Base-by-base conservation (phyloP, 2,329 filamentous ascomycete genomes). In the Penicillium capsulatum region DNA sequence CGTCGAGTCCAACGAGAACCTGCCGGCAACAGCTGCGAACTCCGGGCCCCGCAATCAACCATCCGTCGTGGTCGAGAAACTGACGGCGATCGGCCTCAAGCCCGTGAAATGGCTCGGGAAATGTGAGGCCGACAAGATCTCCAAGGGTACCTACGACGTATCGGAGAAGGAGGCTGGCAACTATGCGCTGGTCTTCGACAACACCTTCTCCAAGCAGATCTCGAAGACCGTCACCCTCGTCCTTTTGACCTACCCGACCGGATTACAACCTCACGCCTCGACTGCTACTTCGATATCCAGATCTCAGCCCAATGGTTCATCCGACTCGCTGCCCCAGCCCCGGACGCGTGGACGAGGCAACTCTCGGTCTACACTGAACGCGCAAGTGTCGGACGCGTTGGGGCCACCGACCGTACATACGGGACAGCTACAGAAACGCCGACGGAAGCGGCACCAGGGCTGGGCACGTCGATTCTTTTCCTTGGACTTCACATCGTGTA, bases 181-280 rank as follows among this genome's bases (percentile, higher is more conserved):
- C 80, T 98, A 94, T 62, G 92, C 90, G 40, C 73, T 98, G 45
- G 88, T 97, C 20, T 95, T 98, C 60, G 92, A 98, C 77, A 98
- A 98, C 61, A 98, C 92, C 17, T 98, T 98, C 63, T 95, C 90
- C 44, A 97, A 96, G 69, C 86, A 84, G 64, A 83, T 86, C 29
- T 92, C 90, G 37, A 98, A 98, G 70, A 95, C 85, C 19, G 89
- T 89, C 14, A 97, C 91, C 6, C 87, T 98, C 58, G 90, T 96
- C 24, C 79, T 98, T 36, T 77, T 97, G 63, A 97, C 89, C 27
- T 96, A 97, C 58, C 90, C 91, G 7, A 90, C 88, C 24, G 84
- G 83, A 52, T 77, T 63, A 32, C 66, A 66, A 17, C 62, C 68
- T 8, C 66, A 69, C 33, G 44, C 34, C 11, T 54, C 72, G 63